A percentile compares a stretch with the other conserved stretches of the same genome.
These are phyloP conservation scores for Nakazawaea molendinolei DNA, from an alignment of 805 yeast genomes.

Conservation along the genomic window DNA sequence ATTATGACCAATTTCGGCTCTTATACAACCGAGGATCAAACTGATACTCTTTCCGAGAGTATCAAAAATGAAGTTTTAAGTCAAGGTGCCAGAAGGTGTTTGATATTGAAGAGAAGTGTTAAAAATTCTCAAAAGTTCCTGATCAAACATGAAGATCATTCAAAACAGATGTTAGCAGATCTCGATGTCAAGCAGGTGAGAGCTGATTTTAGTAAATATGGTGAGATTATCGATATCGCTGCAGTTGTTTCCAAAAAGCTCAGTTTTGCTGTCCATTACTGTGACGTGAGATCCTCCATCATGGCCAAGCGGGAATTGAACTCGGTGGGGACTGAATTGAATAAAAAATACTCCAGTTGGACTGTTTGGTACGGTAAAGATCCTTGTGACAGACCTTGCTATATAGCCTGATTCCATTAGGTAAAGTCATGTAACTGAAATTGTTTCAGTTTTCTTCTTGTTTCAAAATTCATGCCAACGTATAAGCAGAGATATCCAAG, in stretches of 20 bases:
- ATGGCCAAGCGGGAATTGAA: slow-evolving; percentile 36
- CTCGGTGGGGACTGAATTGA: slow-evolving; percentile 26
- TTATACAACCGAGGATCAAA: slow-evolving; percentile 7
- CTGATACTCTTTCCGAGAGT: neutral
- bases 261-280: slow-evolving; percentile 54
- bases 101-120: slow-evolving; percentile 39
- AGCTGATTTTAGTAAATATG: slow-evolving; percentile 48
- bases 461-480: too few species aligned
- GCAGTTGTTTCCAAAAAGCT: slow-evolving; percentile 65
- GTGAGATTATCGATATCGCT: slow-evolving; percentile 51
- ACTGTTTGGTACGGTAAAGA: slow-evolving; percentile 61
- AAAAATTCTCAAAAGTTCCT: slow-evolving; percentile 17
- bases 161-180: slow-evolving; percentile 34
- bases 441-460: too few species aligned
- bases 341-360: slow-evolving; percentile 52
- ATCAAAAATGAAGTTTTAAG: slow-evolving; percentile 24
- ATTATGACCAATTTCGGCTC: slow-evolving; percentile 22
- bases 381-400: slow-evolving; percentile 52
- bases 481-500: too few species aligned
- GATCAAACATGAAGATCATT: slow-evolving; percentile 16
- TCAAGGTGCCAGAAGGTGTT: slow-evolving; percentile 48
- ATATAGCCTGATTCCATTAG: too few species aligned
- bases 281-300: slow-evolving; percentile 54
- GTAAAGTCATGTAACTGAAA: too few species aligned
- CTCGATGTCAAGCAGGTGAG: slow-evolving; percentile 39